Conservation (phyloP, 768 basidiomycete species). For the Mycena capillaripes region DNA sequence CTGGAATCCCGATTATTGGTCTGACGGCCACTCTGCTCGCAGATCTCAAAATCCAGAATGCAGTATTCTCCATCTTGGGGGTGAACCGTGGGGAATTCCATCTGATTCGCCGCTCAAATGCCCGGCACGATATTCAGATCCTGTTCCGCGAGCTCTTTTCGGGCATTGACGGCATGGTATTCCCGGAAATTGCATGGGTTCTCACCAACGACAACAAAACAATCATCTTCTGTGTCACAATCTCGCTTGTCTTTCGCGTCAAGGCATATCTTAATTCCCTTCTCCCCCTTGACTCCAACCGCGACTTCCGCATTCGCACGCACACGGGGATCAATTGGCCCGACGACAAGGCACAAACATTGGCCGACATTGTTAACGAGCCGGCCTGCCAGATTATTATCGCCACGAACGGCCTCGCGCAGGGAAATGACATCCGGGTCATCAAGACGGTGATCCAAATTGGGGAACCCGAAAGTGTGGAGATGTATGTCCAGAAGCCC, state of each 20-base stretch:
- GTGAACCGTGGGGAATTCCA: too few relatives aligned
- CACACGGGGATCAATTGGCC: background rate
- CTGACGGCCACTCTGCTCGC: constrained; percentile 39
- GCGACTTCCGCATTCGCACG: background rate
- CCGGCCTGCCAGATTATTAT: constrained; percentile 2
- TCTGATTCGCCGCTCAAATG: background rate
- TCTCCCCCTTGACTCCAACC: background rate
- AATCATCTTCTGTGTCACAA: constrained; percentile 46
- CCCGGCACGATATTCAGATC: constrained; percentile 45
- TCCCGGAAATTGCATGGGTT: constrained; percentile 41
- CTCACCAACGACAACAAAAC: constrained; percentile 36
- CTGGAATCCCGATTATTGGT: constrained; percentile 34
- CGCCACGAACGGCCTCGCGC: background rate
- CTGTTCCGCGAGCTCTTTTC: constrained; percentile 37
- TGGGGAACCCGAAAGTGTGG: background rate
- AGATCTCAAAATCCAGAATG: constrained; percentile 24
- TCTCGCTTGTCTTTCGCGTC: constrained; percentile 40
- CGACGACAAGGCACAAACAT: background rate
- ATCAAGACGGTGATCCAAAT: constrained; percentile 13
- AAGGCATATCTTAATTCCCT: constrained; percentile 35
- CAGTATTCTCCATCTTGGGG: constrained; percentile 26
- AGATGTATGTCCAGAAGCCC: constrained; percentile 4
- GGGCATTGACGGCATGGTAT: constrained; percentile 32
- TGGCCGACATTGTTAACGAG: background rate
- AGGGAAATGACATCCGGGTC: constrained; percentile 9